Percentiles rank a stretch among this genome's conserved stretches.
phyloP scores from a whole-genome alignment of 1,284 basidiomycete genomes.

The Apiotrichum siamense region DNA sequence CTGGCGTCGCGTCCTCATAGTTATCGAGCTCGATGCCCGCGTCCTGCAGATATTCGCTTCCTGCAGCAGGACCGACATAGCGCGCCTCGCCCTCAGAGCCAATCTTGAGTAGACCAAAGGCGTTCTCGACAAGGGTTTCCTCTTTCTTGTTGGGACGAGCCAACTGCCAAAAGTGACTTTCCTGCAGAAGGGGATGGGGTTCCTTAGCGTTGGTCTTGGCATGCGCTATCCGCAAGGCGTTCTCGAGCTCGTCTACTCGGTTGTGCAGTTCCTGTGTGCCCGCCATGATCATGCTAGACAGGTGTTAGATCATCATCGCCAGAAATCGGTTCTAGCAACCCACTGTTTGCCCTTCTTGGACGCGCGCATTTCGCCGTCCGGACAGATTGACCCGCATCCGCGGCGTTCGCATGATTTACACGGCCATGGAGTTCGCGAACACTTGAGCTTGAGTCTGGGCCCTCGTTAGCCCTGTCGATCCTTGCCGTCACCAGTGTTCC shows the following conservation, averaged over 20 bases:
- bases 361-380: slow-evolving; percentile 26
- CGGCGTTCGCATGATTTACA: slow-evolving; percentile 42
- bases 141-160: background rate
- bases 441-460: slow-evolving; percentile 40
- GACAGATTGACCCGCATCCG: slow-evolving; percentile 44
- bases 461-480: too few species aligned
- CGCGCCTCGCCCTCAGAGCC: slow-evolving; percentile 31
- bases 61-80: slow-evolving; percentile 39
- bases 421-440: slow-evolving; percentile 38
- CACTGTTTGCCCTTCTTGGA: slow-evolving; percentile 37
- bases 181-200: slow-evolving; percentile 37
- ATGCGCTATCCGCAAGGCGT: slow-evolving; percentile 36
- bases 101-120: slow-evolving; percentile 43
- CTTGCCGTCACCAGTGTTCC: too few species aligned
- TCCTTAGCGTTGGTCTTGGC: slow-evolving; percentile 14
- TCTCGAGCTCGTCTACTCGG: slow-evolving; percentile 38
- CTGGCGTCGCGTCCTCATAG: slow-evolving; percentile 7
- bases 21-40: slow-evolving; percentile 12
- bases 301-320: background rate
- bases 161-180: slow-evolving; percentile 33
- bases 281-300: slow-evolving; percentile 38
- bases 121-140: slow-evolving; percentile 8
- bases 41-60: slow-evolving; percentile 35
- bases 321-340: slow-evolving; percentile 4
- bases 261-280: slow-evolving; percentile 42